A percentile compares a stretch with the other conserved stretches of the same genome.
Conservation (phyloP, 768 basidiomycete species). For the Guyanaporus albipodus region DNA sequence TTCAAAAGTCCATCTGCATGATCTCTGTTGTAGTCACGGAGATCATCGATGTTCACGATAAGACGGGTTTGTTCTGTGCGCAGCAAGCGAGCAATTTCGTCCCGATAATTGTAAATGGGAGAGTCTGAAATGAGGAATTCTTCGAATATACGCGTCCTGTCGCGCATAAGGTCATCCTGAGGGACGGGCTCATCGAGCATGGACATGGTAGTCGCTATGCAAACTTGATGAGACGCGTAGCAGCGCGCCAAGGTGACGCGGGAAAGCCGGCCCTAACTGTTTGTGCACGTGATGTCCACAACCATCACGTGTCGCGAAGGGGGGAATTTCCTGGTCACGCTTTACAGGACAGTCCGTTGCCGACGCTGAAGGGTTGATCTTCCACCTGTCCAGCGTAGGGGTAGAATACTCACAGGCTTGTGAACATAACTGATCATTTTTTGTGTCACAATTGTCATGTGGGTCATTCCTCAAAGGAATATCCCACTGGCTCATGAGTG, state of each 20-base stretch:
- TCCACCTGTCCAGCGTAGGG: no score
- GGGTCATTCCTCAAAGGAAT: no score
- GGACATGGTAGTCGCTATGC: constrained; percentile 24
- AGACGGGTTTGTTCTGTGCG: constrained; percentile 81
- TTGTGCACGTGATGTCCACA: constrained; percentile 6
- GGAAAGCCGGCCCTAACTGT: constrained; percentile 34
- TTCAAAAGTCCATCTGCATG: constrained; percentile 86
- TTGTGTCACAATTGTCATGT: no score
- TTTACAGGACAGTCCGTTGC: no score
- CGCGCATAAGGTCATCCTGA: constrained; percentile 68
- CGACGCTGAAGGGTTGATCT: no score
- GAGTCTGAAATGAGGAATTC: constrained; percentile 76
- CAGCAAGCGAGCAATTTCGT: constrained; percentile 80
- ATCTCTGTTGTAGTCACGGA: constrained; percentile 88
- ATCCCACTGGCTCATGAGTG: no score
- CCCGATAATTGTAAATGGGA: constrained; percentile 73
- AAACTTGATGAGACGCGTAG: constrained; percentile 7
- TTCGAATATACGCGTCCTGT: constrained; percentile 75
- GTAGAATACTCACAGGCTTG: no score
- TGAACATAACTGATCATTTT: no score
- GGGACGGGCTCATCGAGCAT: constrained; percentile 53
- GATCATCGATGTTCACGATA: constrained; percentile 92
- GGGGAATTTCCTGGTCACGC: no score
- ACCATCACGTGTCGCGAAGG: background rate
- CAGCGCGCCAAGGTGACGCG: constrained; percentile 20